These are phyloP conservation scores for Hibiscus trionum DNA, from an alignment of 345 rosid genomes.

Conservation along the genomic window DNA sequence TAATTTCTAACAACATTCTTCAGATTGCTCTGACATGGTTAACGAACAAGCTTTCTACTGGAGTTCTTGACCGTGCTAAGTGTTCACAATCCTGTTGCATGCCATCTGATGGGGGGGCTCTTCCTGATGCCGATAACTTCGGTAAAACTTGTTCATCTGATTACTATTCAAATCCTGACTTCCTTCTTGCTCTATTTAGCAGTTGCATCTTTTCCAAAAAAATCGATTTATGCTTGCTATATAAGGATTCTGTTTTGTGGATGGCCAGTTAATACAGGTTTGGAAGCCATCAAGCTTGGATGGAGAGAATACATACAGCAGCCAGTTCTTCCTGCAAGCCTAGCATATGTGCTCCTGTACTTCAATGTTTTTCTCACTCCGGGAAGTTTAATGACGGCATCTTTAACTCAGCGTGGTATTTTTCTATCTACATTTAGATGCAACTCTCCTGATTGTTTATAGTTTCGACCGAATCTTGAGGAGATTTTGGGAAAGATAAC, in stretches of 20 bases:
- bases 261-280: constrained; percentile 38
- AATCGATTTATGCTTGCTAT: not conserved
- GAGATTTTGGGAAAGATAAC: not conserved
- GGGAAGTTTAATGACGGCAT: constrained; percentile 92
- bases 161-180: not conserved
- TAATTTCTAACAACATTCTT: constrained; percentile 9
- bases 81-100: constrained; percentile 44
- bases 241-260: constrained; percentile 14
- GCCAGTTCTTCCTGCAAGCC: constrained; percentile 96
- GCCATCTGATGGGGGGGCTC: constrained; percentile 24
- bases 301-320: constrained; percentile 93
- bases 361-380: constrained; percentile 88
- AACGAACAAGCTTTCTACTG: constrained; percentile 73
- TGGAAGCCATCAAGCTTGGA: constrained; percentile 84
- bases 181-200: not conserved
- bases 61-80: constrained; percentile 85
- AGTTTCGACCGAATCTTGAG: not conserved
- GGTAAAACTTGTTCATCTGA: constrained; percentile 32
- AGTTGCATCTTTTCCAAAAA: not conserved
- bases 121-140: constrained; percentile 26
- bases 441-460: not conserved
- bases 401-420: constrained; percentile 79
- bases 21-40: constrained; percentile 73
- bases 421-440: constrained; percentile 1
- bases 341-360: constrained; percentile 76